These are phyloP conservation scores for Clonostachys sp. DNA, from an alignment of 2,329 filamentous ascomycete species.

Conservation along the genomic window DNA sequence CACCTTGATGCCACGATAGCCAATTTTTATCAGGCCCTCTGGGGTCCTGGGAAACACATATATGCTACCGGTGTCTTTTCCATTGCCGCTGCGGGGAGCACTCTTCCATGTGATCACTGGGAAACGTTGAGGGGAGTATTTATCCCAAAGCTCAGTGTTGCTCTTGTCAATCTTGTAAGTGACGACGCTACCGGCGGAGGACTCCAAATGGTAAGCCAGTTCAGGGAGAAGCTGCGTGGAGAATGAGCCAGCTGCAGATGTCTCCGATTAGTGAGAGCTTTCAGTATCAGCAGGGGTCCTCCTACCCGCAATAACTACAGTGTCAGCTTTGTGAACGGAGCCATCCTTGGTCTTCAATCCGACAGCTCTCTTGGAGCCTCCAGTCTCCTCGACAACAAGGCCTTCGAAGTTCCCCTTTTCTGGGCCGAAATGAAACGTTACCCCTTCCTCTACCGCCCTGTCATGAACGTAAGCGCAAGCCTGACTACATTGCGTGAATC, in stretches of 20 bases:
- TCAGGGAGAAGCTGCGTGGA: conserved; percentile 19
- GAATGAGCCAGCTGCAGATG: conserved; percentile 17
- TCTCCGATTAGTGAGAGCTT: too few relatives aligned
- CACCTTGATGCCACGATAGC: conserved; percentile 19
- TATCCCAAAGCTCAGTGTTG: conserved; percentile 17
- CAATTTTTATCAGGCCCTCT: conserved; percentile 18
- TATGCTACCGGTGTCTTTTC: conserved; percentile 19
- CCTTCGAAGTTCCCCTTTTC: conserved; percentile 6
- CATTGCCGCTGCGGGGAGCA: conserved; percentile 11
- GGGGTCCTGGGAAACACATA: conserved; percentile 18
- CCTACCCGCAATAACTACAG: conserved; percentile 17
- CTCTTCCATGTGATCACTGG: conserved; percentile 24
- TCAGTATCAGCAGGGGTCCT: conserved; percentile 4
- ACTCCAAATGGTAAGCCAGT: conserved; percentile 18
- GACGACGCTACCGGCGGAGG: conserved; percentile 17
- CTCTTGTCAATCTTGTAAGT: conserved; percentile 16
- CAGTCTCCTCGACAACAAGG: background rate
- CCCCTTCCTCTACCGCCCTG: conserved; percentile 12
- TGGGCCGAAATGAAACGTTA: conserved; percentile 16
- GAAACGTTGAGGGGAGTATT: conserved; percentile 22
- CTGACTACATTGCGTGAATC: conserved; percentile 11
- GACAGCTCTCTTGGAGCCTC: too few relatives aligned
- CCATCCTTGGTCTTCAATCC: conserved; percentile 7
- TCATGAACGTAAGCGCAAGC: conserved; percentile 10
- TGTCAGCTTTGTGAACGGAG: conserved; percentile 8